Evolutionary conservation across 495 filamentous ascomycete species (phyloP), one percentile per base, ranked within the genome.

Genomic region (Neurospora sublineolata): DNA sequence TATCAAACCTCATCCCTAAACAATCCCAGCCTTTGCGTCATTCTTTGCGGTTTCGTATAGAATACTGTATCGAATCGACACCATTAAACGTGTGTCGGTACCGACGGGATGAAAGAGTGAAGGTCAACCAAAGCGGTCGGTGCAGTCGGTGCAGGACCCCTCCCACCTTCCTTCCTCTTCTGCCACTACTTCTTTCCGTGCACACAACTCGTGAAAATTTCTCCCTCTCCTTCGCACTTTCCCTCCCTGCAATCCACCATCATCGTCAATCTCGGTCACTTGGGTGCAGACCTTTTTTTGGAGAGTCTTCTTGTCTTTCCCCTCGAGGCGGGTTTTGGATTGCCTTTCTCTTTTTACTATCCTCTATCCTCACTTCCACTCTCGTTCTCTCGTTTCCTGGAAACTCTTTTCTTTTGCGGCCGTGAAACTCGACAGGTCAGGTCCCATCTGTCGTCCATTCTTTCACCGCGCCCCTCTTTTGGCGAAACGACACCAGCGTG

Each of bases 381-480:
- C 30, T 69, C 52, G n/a, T 16, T 41, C 68, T 46, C 68, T 42
- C 42, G 73, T 69, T 70, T 73, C 69, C 74, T 74, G 72, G 70
- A 23, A 58, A n/a, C 20, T 27, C 30, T 64, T 64, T 14, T 64
- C 27, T 64, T 64, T 36, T 64, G 27, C 30, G 52, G 23, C 52
- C 27, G 27, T 36, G 14, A 33, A 60, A 7, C 52, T 64, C 52
- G 7, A 36, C 14, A 33, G 52, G 52, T 64, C 27, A 33, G 52
- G 30, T 64, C 52, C 52, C 52, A 33, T 64, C 27, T 64, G 38
- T 33, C 64, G 16, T 60, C 12, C 33, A 38, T 58, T 71, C 40
- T 39, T 58, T 39, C 60, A 68, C 37, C 37, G 23, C 68, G 58
- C 33, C 33, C 20, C 37, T 23, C 30, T 74, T 70, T 71, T 76